phyloP scores from a whole-genome alignment of 306 rosid species.

The Cicer cuneatum region DNA sequence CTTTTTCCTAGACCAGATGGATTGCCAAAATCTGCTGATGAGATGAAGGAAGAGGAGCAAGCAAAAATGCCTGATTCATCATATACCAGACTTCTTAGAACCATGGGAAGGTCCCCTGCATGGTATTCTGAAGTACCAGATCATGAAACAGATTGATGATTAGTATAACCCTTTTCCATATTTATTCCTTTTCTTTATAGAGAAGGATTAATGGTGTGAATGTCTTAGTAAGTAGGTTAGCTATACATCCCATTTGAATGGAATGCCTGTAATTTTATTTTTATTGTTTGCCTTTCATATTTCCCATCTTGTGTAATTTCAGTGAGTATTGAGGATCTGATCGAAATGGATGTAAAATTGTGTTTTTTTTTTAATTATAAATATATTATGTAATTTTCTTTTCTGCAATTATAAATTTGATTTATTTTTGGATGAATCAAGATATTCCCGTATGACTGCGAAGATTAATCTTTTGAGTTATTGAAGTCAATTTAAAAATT shows the following conservation, averaged over 20 bases:
- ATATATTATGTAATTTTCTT: neutral
- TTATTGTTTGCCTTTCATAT: neutral
- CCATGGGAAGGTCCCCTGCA: constrained; percentile 74
- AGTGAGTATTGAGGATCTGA: neutral
- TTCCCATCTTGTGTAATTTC: constrained; percentile 9
- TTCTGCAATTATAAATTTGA: neutral
- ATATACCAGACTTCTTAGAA: constrained; percentile 70
- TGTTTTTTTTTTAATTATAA: neutral
- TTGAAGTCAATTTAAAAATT: too few species aligned
- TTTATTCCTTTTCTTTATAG: neutral
- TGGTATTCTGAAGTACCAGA: constrained; percentile 88
- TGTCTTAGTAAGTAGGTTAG: constrained; percentile 8
- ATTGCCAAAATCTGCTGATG: constrained; percentile 74
- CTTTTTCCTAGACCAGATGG: constrained; percentile 81
- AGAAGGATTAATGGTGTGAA: constrained; percentile 11
- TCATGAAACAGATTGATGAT: constrained; percentile 77
- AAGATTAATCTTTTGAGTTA: too few species aligned
- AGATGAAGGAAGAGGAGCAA: constrained; percentile 73
- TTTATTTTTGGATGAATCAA: too few species aligned
- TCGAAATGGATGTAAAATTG: neutral
- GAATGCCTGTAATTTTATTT: neutral
- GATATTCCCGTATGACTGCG: too few species aligned
- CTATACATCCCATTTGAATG: neutral
- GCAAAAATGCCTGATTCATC: constrained; percentile 83
- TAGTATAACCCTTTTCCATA: neutral